These are phyloP conservation scores for Myotisia sp. DNA, from an alignment of 2,329 filamentous ascomycete species.

Conservation along the genomic window DNA sequence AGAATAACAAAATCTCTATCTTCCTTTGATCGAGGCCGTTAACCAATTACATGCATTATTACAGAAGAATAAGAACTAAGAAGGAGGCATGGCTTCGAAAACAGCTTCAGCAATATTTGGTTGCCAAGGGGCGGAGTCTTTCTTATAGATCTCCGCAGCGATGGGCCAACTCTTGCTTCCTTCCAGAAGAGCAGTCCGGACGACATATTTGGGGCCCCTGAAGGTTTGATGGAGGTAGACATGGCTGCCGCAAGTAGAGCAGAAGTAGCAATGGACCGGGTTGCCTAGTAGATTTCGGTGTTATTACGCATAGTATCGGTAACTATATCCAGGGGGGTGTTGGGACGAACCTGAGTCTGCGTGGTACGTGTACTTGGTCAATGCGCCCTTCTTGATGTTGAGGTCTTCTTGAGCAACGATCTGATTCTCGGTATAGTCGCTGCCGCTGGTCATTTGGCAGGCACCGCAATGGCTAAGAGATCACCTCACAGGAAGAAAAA, in stretches of 20 bases:
- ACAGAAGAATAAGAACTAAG: no score
- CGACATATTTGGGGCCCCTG: slow-evolving; percentile 36
- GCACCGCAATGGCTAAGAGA: slow-evolving; percentile 41
- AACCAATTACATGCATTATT: no score
- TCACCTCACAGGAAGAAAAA: neutral
- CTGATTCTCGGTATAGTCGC: slow-evolving; percentile 41
- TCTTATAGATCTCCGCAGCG: slow-evolving; percentile 41
- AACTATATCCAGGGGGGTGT: neutral
- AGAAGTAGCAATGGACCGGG: slow-evolving; percentile 43
- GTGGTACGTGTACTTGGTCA: slow-evolving; percentile 42
- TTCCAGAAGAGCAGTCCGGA: slow-evolving; percentile 38
- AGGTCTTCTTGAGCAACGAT: slow-evolving; percentile 38
- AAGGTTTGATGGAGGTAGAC: slow-evolving; percentile 43
- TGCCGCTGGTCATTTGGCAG: slow-evolving; percentile 40
- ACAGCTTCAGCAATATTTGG: slow-evolving; percentile 31
- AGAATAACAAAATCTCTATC: no score
- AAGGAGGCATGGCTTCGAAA: neutral
- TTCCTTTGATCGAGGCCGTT: no score
- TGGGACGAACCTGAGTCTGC: slow-evolving; percentile 37
- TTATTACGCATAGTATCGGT: no score
- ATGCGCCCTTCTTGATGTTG: slow-evolving; percentile 38
- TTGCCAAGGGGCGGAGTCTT: slow-evolving; percentile 39
- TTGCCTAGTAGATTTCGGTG: slow-evolving; percentile 29
- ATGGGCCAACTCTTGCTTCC: slow-evolving; percentile 35
- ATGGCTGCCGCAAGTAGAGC: slow-evolving; percentile 42